Conservation (phyloP, 2,329 filamentous ascomycete species). For the Bipolaris victoriae region DNA sequence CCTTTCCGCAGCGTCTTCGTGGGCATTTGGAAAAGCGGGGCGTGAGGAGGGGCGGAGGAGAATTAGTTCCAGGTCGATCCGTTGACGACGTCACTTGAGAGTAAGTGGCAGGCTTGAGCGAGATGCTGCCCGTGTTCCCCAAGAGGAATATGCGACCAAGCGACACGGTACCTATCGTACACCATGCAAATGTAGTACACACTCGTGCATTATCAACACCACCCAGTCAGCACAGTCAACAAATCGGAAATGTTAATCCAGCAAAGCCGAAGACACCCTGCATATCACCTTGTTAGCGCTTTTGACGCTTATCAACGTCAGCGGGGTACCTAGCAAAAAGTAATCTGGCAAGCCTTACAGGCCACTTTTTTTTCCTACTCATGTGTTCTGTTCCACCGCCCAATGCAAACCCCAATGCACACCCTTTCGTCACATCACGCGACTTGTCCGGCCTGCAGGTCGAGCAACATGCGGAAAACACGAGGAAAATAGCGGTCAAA, state of each 20-base stretch:
- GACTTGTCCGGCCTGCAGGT: background rate
- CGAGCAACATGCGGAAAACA: background rate
- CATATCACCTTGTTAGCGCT: background rate
- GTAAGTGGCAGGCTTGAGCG: background rate
- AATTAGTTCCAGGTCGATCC: background rate
- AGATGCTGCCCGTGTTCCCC: background rate
- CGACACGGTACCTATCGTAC: background rate
- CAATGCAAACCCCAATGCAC: background rate
- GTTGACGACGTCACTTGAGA: background rate
- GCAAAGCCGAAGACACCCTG: background rate
- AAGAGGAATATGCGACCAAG: background rate
- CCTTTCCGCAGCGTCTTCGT: constrained; percentile 4
- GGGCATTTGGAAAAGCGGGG: constrained; percentile 9
- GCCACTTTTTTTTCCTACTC: background rate
- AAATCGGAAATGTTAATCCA: background rate
- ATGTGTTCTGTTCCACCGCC: background rate
- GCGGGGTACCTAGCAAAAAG: background rate
- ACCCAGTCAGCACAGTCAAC: background rate
- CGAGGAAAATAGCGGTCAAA: background rate
- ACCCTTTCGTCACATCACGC: background rate
- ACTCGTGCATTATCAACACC: too few relatives aligned
- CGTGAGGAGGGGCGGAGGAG: background rate
- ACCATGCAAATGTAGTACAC: background rate
- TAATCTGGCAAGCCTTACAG: background rate
- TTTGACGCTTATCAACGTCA: background rate